Conservation (phyloP, 495 filamentous ascomycete genomes). For the Xylaria castorea region DNA sequence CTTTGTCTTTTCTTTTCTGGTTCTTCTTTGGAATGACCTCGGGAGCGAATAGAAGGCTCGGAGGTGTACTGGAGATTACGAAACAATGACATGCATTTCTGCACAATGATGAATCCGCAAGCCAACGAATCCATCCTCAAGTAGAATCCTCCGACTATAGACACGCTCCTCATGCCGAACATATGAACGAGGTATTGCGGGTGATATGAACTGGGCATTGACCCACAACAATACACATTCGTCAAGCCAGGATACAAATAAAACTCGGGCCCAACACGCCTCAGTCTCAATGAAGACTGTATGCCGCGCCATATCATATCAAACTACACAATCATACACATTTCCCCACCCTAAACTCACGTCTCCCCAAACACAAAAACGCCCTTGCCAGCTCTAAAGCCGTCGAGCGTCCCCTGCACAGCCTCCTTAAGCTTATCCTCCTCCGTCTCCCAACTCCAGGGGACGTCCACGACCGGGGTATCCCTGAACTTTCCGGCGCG, state of each 20-base stretch:
- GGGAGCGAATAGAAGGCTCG: conserved; percentile 10
- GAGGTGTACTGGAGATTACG: conserved; percentile 8
- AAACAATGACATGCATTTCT: conserved; percentile 1
- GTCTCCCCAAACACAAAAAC: conserved; percentile 77
- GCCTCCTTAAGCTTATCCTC: conserved; percentile 65
- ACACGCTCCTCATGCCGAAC: background rate
- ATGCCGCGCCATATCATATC: background rate
- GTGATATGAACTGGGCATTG: background rate
- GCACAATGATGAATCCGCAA: background rate
- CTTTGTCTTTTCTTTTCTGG: conserved; percentile 12
- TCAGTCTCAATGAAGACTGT: background rate
- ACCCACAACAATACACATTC: too few relatives aligned
- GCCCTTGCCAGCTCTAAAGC: conserved; percentile 84
- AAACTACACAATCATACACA: background rate
- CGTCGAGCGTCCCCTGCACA: conserved; percentile 77
- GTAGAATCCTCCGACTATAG: background rate
- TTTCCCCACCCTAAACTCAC: conserved; percentile 24
- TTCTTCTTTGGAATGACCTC: background rate
- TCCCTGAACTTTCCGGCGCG: conserved; percentile 80
- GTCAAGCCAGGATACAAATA: too few relatives aligned
- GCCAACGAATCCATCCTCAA: background rate
- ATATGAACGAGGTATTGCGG: background rate
- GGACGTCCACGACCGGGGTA: conserved; percentile 76
- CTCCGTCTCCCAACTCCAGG: conserved; percentile 82
- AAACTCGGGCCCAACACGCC: too few relatives aligned